Conservation (phyloP, 345 rosid genomes). For the Limnanthes douglasii region DNA sequence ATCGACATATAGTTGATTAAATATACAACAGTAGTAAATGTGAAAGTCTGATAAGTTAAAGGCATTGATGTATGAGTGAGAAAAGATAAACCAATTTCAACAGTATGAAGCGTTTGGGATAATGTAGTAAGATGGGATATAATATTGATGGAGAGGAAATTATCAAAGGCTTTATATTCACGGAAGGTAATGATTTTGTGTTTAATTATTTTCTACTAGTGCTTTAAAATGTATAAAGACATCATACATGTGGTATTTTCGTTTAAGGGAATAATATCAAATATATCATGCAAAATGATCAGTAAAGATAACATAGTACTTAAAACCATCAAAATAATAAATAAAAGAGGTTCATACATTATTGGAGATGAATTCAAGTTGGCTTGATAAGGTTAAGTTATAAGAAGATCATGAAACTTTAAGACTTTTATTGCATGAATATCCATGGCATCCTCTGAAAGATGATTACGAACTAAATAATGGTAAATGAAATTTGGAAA, state of each 20-base stretch:
- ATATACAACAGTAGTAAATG: neutral
- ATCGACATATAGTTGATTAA: neutral
- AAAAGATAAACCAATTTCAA: neutral
- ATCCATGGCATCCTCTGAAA: neutral
- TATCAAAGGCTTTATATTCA: neutral
- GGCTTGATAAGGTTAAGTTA: neutral
- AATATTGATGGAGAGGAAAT: neutral
- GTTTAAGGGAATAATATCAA: neutral
- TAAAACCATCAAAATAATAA: neutral
- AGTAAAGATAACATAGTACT: neutral
- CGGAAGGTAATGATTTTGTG: neutral
- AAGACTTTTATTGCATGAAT: neutral
- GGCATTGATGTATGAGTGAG: neutral
- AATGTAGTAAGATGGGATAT: neutral
- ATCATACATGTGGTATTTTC: neutral
- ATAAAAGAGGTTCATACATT: neutral
- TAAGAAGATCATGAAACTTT: neutral
- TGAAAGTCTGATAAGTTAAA: neutral
- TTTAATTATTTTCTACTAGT: conserved; percentile 1
- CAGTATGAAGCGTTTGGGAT: neutral
- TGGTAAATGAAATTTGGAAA: no score
- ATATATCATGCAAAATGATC: neutral
- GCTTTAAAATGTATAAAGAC: neutral
- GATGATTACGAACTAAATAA: neutral
- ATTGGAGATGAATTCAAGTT: no score